phyloP scores from a whole-genome alignment of 306 rosid genomes.

The Mimosa pudica region DNA sequence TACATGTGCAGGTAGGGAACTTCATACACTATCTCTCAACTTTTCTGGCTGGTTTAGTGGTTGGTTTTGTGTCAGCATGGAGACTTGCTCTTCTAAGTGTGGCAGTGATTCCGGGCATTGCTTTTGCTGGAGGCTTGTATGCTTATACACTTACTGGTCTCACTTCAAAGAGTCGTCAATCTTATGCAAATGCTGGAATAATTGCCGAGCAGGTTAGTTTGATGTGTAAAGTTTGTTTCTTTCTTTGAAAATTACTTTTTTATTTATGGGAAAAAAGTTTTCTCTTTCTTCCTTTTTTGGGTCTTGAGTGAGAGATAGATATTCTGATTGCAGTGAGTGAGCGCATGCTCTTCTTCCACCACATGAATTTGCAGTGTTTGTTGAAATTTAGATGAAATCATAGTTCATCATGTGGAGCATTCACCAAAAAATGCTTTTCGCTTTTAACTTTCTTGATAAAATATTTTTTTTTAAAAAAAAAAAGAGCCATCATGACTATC shows the following conservation, averaged over 20 bases:
- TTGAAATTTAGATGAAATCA: constrained; percentile 37
- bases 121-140: constrained; percentile 96
- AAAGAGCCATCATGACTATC: constrained; percentile 30
- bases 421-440: constrained; percentile 14
- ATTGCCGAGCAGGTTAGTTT: constrained; percentile 88
- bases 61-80: constrained; percentile 99
- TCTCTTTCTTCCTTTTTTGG: constrained; percentile 27
- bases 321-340: constrained; percentile 27
- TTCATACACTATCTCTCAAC: constrained; percentile 98
- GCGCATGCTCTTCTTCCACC: constrained; percentile 36
- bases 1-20: constrained; percentile 77
- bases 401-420: constrained; percentile 45
- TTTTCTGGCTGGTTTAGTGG: constrained; percentile 95
- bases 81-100: constrained; percentile 90
- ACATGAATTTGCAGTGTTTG: constrained; percentile 38
- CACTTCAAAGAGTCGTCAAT: constrained; percentile 92
- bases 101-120: constrained; percentile 97
- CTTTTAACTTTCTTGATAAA: constrained; percentile 38
- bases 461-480: not conserved
- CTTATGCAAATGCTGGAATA: constrained; percentile 94
- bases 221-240: not conserved
- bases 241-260: not conserved
- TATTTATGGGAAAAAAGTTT: constrained; percentile 16
- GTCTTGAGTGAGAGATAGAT: not conserved
- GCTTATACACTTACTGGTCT: constrained; percentile 98